Evolutionary conservation across 2,329 filamentous ascomycete genomes (phyloP).

Genomic region (Neofusicoccum parvum): DNA sequence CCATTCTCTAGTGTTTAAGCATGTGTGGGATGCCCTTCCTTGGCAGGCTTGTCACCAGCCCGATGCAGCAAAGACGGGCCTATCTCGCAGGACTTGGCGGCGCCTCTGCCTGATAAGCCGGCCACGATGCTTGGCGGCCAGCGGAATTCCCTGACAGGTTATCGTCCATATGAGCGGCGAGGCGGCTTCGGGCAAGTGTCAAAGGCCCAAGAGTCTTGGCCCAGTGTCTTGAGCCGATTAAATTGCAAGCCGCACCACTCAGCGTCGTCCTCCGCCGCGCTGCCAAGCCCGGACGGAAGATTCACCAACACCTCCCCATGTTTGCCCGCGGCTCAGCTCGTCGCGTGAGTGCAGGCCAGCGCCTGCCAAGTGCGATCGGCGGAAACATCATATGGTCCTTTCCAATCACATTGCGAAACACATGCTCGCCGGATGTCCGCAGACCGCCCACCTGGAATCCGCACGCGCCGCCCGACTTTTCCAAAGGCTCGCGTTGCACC

Average conservation of each 20-base stretch:
- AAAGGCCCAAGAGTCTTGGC: not conserved
- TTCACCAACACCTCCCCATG: not conserved
- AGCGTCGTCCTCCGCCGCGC: not conserved
- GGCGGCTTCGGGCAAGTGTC: not conserved
- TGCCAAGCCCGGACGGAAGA: not conserved
- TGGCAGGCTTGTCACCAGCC: conserved; percentile 16
- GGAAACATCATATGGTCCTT: not conserved
- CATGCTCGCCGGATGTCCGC: not conserved
- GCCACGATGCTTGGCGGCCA: not conserved
- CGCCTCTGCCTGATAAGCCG: conserved; percentile 4
- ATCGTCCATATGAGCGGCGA: not conserved
- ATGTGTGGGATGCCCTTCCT: not conserved
- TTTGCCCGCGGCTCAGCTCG: not conserved
- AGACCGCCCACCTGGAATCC: not conserved
- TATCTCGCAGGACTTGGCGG: conserved; percentile 3
- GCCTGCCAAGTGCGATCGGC: conserved; percentile 2
- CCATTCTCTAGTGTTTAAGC: not conserved
- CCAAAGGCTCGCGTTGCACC: not conserved
- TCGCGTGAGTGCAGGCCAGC: not conserved
- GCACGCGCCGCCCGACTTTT: not conserved
- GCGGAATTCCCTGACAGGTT: not conserved
- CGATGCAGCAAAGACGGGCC: not conserved
- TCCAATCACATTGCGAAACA: not conserved
- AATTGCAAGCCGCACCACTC: conserved; percentile 1
- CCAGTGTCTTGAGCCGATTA: not conserved